Evolutionary conservation across 768 basidiomycete species (phyloP), one percentile per base, ranked within the genome.

Genomic region (Serpula lacrymans): DNA sequence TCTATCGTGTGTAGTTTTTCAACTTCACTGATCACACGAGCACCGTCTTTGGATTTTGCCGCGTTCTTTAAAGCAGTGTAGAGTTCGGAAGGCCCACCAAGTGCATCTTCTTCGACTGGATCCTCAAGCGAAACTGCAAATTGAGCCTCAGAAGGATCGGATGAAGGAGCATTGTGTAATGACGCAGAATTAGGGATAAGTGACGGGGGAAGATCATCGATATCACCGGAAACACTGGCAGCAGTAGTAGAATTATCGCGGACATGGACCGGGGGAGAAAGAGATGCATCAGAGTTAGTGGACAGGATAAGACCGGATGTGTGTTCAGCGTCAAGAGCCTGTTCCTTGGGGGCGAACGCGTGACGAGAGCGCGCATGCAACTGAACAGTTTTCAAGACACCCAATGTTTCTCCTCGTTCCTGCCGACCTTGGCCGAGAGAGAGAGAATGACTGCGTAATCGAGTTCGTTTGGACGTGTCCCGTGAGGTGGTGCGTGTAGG

Each of bases 381-480:
- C 46, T 84, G 79, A 4, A 87, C 76, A 1, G 77, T 74, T 46
- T 78, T 70, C 28, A 88, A 55, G 9, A 88, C 80, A 22, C 79
- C 70, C n/a, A 77, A 47, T 10, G 48, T 50, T 1, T 63, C 32
- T 54, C 71, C 55, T 59, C 72, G 34, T 47, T 65, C 33, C 48
- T 43, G 64, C n/a, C n/a, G n/a, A 6, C 51, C 50, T 8, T 45
- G 47, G 6, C 71, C 64, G 43, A 78, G 57, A 1, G 80, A 77
- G 2, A 85, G 64, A 50, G 82, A 85, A 47, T 73, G 76, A 40
- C 82, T 83, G 16, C 84, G 75, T 2, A 49, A 39, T 28, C 76
- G 76, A 16, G 65, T 50, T 29, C 62, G 42, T 46, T 64, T 68
- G 7, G 63, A 44, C 6, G 62, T 34, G 23, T 30, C 37, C 22